Conservation (phyloP, 2,329 filamentous ascomycete genomes). For the Xylaria hypoxylon region DNA sequence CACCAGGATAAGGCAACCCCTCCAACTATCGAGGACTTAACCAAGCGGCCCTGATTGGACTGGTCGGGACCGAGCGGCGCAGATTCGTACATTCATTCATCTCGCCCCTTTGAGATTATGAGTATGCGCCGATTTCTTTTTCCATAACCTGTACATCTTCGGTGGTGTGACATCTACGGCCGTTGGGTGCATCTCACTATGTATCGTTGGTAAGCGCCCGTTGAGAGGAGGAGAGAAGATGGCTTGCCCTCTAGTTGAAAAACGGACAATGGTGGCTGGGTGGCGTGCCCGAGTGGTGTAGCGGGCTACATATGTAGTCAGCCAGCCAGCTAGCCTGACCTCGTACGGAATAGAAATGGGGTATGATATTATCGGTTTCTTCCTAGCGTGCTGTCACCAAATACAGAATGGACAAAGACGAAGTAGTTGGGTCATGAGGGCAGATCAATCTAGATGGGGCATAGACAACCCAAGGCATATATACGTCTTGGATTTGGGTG, state of each 20-base stretch:
- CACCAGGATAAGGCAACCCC: background rate
- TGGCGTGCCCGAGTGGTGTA: background rate
- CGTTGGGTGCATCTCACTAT: background rate
- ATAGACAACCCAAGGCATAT: background rate
- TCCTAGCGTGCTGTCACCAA: background rate
- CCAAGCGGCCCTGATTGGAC: background rate
- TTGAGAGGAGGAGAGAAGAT: background rate
- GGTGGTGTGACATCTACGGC: background rate
- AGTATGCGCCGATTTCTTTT: background rate
- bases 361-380: background rate
- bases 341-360: no score
- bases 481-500: background rate
- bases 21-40: background rate
- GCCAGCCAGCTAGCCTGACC: background rate
- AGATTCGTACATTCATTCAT: background rate
- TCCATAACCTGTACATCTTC: background rate
- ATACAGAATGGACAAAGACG: no score
- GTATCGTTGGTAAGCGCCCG: background rate
- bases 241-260: no score
- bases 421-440: background rate
- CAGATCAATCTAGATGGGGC: background rate
- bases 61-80: background rate
- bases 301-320: background rate
- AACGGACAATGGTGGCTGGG: background rate
- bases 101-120: background rate